Evolutionary conservation across 768 basidiomycete species (phyloP), one percentile per base, ranked within the genome.

Genomic region (Coprinellus aureogranulatus): DNA sequence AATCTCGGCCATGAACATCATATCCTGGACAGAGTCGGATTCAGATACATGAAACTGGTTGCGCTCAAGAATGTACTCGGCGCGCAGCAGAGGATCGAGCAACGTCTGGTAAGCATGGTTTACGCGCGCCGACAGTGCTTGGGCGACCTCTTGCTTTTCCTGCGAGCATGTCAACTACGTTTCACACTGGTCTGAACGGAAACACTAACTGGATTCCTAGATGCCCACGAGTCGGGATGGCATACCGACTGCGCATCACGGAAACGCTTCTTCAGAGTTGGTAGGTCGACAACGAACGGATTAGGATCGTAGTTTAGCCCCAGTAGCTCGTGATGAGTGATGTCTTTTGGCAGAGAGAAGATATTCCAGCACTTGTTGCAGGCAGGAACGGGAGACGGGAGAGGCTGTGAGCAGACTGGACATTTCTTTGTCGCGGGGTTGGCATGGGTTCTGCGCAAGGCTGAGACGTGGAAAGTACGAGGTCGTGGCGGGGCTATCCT

Each of bases 141-240:
- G 83, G 0, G 91, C 90, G 20, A 85, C 67, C 14, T 79, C 77
- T 64, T 82, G 80, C 58, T 83, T 80, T 56, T 76, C 73, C 87
- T 88, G 16, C 54, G 16, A 22, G 30, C 45, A 27, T 45, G 59
- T 51, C 44, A 56, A 52, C 60, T 60, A 25, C 25, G 54, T 28
- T 30, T 42, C 46, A n/a, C n/a, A n/a, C 20, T 16, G 64, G 30
- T 26, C 47, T 27, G 39, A 58, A 49, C 45, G 18, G 34, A 55
- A 41, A 53, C 22, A 73, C 70, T 65, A 71, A 89, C 90, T 59
- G 80, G 70, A 55, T 85, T 84, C 65, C 82, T 80, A 28, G 84
- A 81, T 31, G 85, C 81, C 88, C 90, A 96, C 12, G 85, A 79
- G 68, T 98, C 94, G 0, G 94, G 94, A 75, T 98, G 94, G 52